These are phyloP conservation scores for Sugiyamaella sp. DNA, from an alignment of 1,139 yeast genomes.

Conservation along the genomic window DNA sequence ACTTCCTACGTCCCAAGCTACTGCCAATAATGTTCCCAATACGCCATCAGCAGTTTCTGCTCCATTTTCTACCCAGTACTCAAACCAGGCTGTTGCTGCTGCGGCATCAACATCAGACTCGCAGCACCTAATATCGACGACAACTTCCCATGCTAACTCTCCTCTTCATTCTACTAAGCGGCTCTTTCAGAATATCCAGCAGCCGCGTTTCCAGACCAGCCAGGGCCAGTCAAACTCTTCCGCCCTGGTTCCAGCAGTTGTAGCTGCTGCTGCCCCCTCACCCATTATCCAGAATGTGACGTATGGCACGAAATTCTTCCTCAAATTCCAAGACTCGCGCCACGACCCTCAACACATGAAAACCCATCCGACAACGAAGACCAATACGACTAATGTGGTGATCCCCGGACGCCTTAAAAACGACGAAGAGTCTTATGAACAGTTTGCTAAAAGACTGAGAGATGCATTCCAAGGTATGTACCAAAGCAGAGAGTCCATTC, in stretches of 20 bases:
- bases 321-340: slow-evolving; percentile 5
- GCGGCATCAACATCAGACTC: background rate
- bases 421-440: slow-evolving; percentile 16
- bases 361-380: slow-evolving; percentile 4
- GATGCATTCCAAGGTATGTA: slow-evolving; percentile 25
- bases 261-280: background rate
- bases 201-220: slow-evolving; percentile 5
- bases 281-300: slow-evolving; percentile 23
- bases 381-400: background rate
- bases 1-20: background rate
- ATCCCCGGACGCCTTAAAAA: background rate
- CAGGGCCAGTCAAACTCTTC: background rate
- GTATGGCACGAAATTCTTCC: slow-evolving; percentile 27
- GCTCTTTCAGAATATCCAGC: slow-evolving; percentile 3
- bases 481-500: slow-evolving; percentile 13
- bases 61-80: background rate
- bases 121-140: background rate
- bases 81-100: background rate
- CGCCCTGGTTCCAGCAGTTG: background rate
- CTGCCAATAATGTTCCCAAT: background rate
- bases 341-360: background rate
- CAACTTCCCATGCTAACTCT: background rate
- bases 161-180: slow-evolving; percentile 1
- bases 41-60: background rate
- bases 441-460: slow-evolving; percentile 22